A percentile compares a stretch with the other conserved stretches of the same genome.
Evolutionary conservation across 2,329 filamentous ascomycete species (phyloP).

Genomic region (Diaporthe longicolla): DNA sequence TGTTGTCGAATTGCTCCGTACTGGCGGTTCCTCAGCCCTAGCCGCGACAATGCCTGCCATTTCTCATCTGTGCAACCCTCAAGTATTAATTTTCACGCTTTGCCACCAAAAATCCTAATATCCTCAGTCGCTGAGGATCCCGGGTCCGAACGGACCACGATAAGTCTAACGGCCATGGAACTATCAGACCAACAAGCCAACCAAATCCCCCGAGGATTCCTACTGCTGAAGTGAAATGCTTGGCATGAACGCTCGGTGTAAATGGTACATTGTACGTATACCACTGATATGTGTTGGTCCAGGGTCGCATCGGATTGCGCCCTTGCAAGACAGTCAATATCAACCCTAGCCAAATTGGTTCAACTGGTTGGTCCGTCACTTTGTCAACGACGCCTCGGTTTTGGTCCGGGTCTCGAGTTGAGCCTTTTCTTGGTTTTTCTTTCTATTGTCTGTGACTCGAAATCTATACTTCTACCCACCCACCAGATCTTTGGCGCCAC

Average conservation of each 20-base stretch:
- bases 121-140: too few relatives aligned
- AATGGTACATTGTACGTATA: background rate
- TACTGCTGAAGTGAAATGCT: background rate
- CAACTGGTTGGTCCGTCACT: background rate
- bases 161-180: too few relatives aligned
- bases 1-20: too few relatives aligned
- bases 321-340: background rate
- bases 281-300: background rate
- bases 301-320: background rate
- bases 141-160: too few relatives aligned
- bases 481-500: background rate
- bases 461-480: background rate
- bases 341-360: background rate
- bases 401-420: background rate
- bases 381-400: slow-evolving; percentile 7
- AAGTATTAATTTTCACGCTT: too few relatives aligned
- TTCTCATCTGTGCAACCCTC: too few relatives aligned
- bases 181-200: background rate
- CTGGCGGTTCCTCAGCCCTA: too few relatives aligned
- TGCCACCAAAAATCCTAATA: too few relatives aligned
- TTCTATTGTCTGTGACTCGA: background rate
- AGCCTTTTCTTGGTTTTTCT: background rate
- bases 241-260: background rate
- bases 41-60: too few relatives aligned
- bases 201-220: background rate